These are phyloP conservation scores for Citrus maxima DNA, from an alignment of 345 rosid genomes.

Conservation along the genomic window DNA sequence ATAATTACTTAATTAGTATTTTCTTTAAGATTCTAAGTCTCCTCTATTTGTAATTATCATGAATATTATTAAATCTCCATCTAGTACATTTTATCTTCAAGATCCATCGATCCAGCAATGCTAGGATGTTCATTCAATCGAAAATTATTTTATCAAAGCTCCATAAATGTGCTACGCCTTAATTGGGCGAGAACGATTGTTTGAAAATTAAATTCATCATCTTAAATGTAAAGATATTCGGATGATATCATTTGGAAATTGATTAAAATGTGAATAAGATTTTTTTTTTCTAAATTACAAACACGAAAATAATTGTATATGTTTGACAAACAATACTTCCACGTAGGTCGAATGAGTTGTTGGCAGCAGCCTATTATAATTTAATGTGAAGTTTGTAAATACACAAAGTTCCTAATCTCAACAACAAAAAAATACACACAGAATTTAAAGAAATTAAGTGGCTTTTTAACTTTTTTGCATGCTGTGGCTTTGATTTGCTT, in stretches of 20 bases:
- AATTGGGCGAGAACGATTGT: too few relatives aligned
- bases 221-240: not conserved
- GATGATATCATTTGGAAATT: not conserved
- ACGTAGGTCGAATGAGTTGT: not conserved
- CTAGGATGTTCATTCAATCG: not conserved
- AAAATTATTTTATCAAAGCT: not conserved
- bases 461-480: not conserved
- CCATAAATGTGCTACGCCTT: not conserved
- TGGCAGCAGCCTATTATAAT: not conserved
- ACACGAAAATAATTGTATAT: not conserved
- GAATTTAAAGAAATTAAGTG: not conserved
- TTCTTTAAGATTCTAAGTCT: not conserved
- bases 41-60: not conserved
- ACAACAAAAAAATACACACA: constrained; percentile 3
- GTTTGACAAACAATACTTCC: not conserved
- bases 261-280: too few relatives aligned
- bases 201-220: too few relatives aligned
- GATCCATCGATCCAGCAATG: not conserved
- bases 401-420: constrained; percentile 14
- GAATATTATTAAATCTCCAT: not conserved
- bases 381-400: not conserved
- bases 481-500: not conserved
- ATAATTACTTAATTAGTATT: not conserved
- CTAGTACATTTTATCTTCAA: not conserved
- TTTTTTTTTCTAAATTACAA: not conserved